These are phyloP conservation scores for Conidiobolus incongruus DNA, from an alignment of 371 early-diverging fungal species.

Conservation along the genomic window DNA sequence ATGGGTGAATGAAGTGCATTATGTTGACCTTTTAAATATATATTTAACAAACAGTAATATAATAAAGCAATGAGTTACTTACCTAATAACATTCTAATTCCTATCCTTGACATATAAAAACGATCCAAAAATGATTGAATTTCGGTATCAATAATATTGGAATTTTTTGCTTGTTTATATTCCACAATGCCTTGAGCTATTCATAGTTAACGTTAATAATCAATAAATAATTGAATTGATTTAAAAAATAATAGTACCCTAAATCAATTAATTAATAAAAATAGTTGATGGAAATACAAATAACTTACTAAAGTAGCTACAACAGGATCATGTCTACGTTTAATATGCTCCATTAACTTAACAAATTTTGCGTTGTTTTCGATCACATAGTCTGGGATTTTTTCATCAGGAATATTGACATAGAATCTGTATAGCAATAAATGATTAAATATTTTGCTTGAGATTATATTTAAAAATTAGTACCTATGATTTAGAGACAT, in stretches of 20 bases:
- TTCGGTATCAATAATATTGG: conserved; percentile 41
- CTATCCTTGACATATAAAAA: conserved; percentile 95
- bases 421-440: conserved; percentile 20
- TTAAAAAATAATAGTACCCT: neutral
- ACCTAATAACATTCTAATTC: conserved; percentile 90
- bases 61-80: conserved; percentile 9
- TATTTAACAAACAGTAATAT: conserved; percentile 2
- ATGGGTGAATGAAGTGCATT: conserved; percentile 40
- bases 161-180: conserved; percentile 49
- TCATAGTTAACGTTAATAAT: too few relatives aligned
- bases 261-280: neutral
- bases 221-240: neutral
- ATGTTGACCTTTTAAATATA: conserved; percentile 68
- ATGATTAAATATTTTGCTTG: neutral
- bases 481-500: conserved; percentile 8
- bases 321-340: conserved; percentile 82
- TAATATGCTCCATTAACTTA: conserved; percentile 67
- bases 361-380: conserved; percentile 67
- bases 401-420: conserved; percentile 24
- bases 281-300: neutral
- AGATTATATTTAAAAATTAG: neutral
- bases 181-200: conserved; percentile 81
- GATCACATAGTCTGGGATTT: conserved; percentile 42
- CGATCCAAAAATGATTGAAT: conserved; percentile 84
- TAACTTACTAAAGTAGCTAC: conserved; percentile 51